Conservation (phyloP, 2,329 filamentous ascomycete species). For the Penicillium corylophilum region DNA sequence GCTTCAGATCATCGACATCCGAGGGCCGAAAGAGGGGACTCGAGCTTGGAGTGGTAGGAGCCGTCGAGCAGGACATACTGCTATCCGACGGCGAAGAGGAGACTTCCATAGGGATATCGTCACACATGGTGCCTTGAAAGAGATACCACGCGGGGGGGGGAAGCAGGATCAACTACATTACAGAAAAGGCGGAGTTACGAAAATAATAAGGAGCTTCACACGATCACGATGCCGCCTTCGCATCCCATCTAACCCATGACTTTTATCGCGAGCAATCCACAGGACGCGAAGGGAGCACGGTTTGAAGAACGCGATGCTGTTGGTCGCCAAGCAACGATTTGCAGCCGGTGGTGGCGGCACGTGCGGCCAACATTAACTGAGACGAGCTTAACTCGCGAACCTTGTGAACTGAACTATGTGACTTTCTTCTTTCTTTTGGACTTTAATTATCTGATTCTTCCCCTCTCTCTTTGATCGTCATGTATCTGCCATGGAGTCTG, state of each 20-base stretch:
- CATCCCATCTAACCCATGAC: background rate
- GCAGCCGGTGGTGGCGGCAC: slow-evolving; percentile 15
- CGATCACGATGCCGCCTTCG: background rate
- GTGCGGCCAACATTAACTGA: slow-evolving; percentile 6
- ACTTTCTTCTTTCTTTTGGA: background rate
- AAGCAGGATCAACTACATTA: background rate
- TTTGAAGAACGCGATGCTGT: slow-evolving; percentile 8
- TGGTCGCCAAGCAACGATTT: slow-evolving; percentile 12
- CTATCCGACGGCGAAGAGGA: slow-evolving; percentile 23
- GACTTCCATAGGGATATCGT: slow-evolving; percentile 21
- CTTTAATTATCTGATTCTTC: background rate
- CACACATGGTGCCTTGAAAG: slow-evolving; percentile 2
- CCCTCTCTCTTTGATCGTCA: background rate
- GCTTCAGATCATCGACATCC: slow-evolving; percentile 20
- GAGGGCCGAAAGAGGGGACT: slow-evolving; percentile 29
- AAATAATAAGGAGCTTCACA: background rate
- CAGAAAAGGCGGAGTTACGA: background rate
- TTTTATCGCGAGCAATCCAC: background rate
- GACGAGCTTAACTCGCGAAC: background rate
- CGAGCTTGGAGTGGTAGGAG: slow-evolving; percentile 28
- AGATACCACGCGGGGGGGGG: background rate
- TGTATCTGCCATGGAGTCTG: slow-evolving; percentile 15
- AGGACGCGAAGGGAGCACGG: slow-evolving; percentile 13
- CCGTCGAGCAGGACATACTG: slow-evolving; percentile 23
- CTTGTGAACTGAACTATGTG: background rate